phyloP scores from a whole-genome alignment of 2,329 filamentous ascomycete species.

The Dactylellina cionopaga region DNA sequence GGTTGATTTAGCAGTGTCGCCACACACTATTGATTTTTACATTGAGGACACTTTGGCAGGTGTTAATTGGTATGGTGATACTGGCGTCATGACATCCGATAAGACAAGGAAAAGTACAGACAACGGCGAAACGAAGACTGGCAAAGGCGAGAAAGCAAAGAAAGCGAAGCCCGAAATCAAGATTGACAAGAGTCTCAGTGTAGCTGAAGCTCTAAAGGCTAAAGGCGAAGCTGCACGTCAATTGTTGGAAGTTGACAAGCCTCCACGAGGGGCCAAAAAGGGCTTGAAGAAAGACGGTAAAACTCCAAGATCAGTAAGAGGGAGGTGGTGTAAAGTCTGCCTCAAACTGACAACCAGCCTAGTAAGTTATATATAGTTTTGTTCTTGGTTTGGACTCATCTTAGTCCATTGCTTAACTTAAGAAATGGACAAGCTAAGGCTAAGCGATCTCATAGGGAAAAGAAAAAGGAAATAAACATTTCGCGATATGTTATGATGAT shows the following conservation, averaged over 20 bases:
- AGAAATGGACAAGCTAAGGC: neutral
- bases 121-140: neutral
- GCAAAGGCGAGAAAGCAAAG: neutral
- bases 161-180: neutral
- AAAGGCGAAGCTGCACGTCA: neutral
- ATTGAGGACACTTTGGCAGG: slow-evolving; percentile 23
- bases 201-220: neutral
- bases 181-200: no score
- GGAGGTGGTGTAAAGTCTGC: slow-evolving; percentile 1
- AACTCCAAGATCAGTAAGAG: neutral
- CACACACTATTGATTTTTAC: slow-evolving; percentile 23
- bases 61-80: slow-evolving; percentile 38
- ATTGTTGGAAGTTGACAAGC: neutral
- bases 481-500: slow-evolving; percentile 2
- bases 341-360: slow-evolving; percentile 6
- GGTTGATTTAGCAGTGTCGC: slow-evolving; percentile 9
- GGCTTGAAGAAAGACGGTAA: neutral
- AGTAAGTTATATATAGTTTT: slow-evolving; percentile 8
- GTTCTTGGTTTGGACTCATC: no score
- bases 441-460: neutral
- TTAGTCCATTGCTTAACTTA: neutral
- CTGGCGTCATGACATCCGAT: slow-evolving; percentile 9
- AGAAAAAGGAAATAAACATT: slow-evolving; percentile 1
- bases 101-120: neutral
- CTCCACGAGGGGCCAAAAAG: neutral